Evolutionary conservation across 768 basidiomycete species (phyloP), one percentile per base, ranked within the genome.

Genomic region (Boletus rubroflammeus): DNA sequence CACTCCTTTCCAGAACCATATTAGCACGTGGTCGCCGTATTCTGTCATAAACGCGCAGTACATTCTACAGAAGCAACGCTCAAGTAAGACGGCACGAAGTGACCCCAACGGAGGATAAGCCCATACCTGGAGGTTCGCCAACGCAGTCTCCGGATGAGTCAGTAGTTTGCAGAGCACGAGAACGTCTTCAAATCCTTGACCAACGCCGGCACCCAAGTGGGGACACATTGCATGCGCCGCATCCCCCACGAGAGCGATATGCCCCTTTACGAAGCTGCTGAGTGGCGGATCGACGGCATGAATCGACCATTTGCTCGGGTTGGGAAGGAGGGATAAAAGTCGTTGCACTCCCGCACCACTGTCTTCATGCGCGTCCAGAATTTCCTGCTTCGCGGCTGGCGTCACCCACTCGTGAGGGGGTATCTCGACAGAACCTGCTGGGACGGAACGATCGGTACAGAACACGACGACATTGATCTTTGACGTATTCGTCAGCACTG

Each of bases 201-300:
- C 79, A 8, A 79, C 80, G 2, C 83, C 83, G 0, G 81, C 75
- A 3, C 81, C 82, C 10, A 84, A 67, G 64, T 84, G 81, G 0
- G 84, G 82, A 32, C 76, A 59, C 82, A 83, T 83, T 0, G 70
- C 81, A 59, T 84, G 83, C 9, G 82, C 82, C 17, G 82, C 77
- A 62, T 84, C 82, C 6, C 81, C 82, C 26, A 81, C 69, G 21
- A 84, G 70, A 4, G 76, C 81, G 9, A 81, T 68, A n/a, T 70
- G 72, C 1, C 75, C 76, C 23, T 68, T 73, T 28, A 78, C 70
- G 58, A 72, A 84, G 14, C 62, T 74, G 17, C 69, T 48, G 19
- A 84, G 68, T 6, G 76, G 76, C 1, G 79, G 81, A 46, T 75
- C 60, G 21, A 82, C 51, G 7, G 73, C 68, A 48, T 83, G 81